phyloP scores from a whole-genome alignment of 2,329 filamentous ascomycete species.

The Blastomyces gilchristii region DNA sequence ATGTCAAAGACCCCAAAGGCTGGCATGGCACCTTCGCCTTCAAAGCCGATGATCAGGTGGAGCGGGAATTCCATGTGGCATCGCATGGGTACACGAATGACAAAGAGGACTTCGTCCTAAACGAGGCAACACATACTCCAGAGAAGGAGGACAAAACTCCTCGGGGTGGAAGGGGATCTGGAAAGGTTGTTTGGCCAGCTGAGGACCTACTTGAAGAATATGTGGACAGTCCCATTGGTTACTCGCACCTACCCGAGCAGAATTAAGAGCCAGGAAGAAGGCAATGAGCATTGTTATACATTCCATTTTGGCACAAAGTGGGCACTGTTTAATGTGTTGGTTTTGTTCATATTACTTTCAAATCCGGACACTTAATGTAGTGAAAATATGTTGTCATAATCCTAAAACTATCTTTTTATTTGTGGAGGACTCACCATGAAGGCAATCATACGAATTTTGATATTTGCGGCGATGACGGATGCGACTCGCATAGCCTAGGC shows the following conservation, averaged over 20 bases:
- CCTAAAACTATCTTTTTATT: no score
- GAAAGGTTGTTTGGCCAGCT: slow-evolving; percentile 11
- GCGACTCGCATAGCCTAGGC: no score
- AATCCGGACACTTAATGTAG: no score
- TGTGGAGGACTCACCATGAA: no score
- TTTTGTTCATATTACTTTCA: no score
- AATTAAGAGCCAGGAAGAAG: background rate
- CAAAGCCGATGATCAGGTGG: slow-evolving; percentile 9
- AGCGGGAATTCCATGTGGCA: slow-evolving; percentile 10
- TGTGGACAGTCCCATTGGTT: slow-evolving; percentile 10
- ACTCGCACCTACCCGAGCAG: slow-evolving; percentile 12
- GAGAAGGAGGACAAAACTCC: slow-evolving; percentile 5
- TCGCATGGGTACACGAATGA: slow-evolving; percentile 13
- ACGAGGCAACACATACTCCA: background rate
- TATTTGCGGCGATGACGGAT: no score
- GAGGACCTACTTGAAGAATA: slow-evolving; percentile 14
- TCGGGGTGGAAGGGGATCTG: slow-evolving; percentile 5
- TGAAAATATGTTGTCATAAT: no score
- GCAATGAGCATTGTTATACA: no score
- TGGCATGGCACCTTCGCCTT: slow-evolving; percentile 11
- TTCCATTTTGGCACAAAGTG: no score
- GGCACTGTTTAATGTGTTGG: no score
- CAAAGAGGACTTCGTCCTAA: background rate
- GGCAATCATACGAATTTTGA: no score
- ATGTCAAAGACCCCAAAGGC: slow-evolving; percentile 6